Base-by-base conservation (phyloP, 2,329 filamentous ascomycete genomes). In the Didymella keratinophila region DNA sequence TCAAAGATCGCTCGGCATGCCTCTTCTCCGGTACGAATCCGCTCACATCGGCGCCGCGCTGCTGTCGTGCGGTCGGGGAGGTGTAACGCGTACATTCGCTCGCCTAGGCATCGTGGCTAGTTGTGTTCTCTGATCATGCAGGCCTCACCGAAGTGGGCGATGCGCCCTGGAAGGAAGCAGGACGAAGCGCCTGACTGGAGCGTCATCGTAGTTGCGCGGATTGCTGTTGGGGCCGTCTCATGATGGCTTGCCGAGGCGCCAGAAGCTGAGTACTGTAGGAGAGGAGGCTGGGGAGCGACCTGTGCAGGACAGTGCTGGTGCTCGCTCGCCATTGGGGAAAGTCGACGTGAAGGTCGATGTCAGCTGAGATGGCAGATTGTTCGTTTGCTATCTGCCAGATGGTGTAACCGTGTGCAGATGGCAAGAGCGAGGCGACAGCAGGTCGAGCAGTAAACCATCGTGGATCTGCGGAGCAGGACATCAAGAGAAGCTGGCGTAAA, bases 1-100 rank as follows among this genome's bases (percentile, higher is more conserved):
- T 49, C 4, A 9, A 45, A 21, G 44, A 41, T 41, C 21, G 8
- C 28, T 53, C 56, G 56, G 56, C 37, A 20, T 47, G 18, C 30
- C 23, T 9, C 5, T n/a, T 20, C 18, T 34, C 56, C 50, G 39
- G 34, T n/a, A 32, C 18, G 10, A 34, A 28, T 18, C n/a, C 10
- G 37, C 36, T 49, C 55, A 12, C 28, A 16, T 48, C 23, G 42
- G 34, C 34, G n/a, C 34, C 18, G 16, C 18, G 7, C 37, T 39
- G 30, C 30, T 25, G 20, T 48, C 20, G n/a, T 2, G 36, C 21
- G 6, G 25, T 25, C 25, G 37, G n/a, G n/a, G n/a, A n/a, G 27
- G 37, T 43, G 52, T 21, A 12, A 43, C 16, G 6, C 28, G 39
- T 16, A 20, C 5, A 9, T 44, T 16, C 18, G 14, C 5, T 20